These are phyloP conservation scores for Bipolaris victoriae DNA, from an alignment of 2,329 filamentous ascomycete species.

Conservation along the genomic window DNA sequence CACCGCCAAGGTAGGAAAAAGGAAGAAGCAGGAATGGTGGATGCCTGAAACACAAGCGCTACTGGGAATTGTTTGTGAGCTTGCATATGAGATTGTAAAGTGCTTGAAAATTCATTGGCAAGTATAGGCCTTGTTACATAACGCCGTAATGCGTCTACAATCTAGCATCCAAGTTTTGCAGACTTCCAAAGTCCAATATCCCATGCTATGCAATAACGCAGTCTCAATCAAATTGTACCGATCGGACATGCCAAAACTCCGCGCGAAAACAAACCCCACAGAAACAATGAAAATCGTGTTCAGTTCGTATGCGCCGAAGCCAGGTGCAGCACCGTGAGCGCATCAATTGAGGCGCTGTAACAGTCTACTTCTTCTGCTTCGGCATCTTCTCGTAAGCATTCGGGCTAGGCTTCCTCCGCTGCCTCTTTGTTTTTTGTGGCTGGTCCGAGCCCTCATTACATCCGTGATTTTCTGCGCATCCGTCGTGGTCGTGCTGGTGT, in stretches of 20 bases:
- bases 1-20: neutral
- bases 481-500: slow-evolving; percentile 36
- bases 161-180: slow-evolving; percentile 23
- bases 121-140: neutral
- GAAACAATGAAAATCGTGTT: slow-evolving; percentile 14
- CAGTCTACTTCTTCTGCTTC: slow-evolving; percentile 51
- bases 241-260: slow-evolving; percentile 19
- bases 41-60: neutral
- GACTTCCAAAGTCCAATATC: slow-evolving; percentile 7
- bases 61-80: neutral
- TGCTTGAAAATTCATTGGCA: neutral
- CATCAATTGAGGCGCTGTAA: slow-evolving; percentile 3
- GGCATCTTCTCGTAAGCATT: slow-evolving; percentile 84
- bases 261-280: slow-evolving; percentile 5
- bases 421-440: slow-evolving; percentile 49
- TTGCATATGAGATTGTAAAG: slow-evolving; percentile 4
- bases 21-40: neutral
- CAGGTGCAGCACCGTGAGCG: slow-evolving; percentile 2
- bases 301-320: slow-evolving; percentile 15
- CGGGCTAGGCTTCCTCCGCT: slow-evolving; percentile 66
- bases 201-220: slow-evolving; percentile 24
- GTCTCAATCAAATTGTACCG: slow-evolving; percentile 6
- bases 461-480: slow-evolving; percentile 50
- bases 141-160: slow-evolving; percentile 29
- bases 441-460: slow-evolving; percentile 50